Conservation (phyloP, 1,139 yeast species). For the Hemisphaericaspora xylofermentans region DNA sequence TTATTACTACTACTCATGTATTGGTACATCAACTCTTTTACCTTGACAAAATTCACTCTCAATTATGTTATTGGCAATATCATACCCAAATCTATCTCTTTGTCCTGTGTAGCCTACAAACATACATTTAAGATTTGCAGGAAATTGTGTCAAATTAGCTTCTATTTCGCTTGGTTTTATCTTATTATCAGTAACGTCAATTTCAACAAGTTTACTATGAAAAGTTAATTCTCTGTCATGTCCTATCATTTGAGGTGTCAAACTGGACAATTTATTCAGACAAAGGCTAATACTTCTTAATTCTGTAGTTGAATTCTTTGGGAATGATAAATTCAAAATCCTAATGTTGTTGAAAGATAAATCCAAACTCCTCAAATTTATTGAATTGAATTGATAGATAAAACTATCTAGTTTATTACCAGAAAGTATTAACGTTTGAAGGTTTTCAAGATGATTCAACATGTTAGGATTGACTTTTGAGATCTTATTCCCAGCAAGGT, state of each 20-base stretch:
- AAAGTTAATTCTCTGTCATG: constrained; percentile 11
- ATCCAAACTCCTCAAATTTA: constrained; percentile 15
- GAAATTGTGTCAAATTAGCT: constrained; percentile 10
- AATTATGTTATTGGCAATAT: constrained; percentile 21
- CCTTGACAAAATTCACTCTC: constrained; percentile 15
- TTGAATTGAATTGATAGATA: constrained; percentile 9
- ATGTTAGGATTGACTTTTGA: constrained; percentile 3
- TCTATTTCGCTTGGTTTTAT: constrained; percentile 10
- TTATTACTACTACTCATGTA: neutral
- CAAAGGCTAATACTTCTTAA: constrained; percentile 19
- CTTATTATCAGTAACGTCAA: constrained; percentile 22
- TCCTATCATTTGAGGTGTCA: constrained; percentile 18
- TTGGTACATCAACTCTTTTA: constrained; percentile 19
- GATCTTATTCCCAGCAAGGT: constrained; percentile 14
- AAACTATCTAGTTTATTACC: constrained; percentile 15
- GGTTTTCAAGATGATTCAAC: constrained; percentile 10
- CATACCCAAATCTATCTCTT: constrained; percentile 26
- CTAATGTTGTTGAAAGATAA: constrained; percentile 18
- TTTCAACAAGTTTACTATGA: constrained; percentile 20
- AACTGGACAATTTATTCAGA: constrained; percentile 16
- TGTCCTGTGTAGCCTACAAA: constrained; percentile 20
- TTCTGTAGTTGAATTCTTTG: constrained; percentile 13
- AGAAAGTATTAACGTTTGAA: constrained; percentile 15
- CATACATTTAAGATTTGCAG: constrained; percentile 16
- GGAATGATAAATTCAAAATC: constrained; percentile 12